phyloP scores from a whole-genome alignment of 371 early-diverging fungal genomes.

The Lichtheimia ramosa region DNA sequence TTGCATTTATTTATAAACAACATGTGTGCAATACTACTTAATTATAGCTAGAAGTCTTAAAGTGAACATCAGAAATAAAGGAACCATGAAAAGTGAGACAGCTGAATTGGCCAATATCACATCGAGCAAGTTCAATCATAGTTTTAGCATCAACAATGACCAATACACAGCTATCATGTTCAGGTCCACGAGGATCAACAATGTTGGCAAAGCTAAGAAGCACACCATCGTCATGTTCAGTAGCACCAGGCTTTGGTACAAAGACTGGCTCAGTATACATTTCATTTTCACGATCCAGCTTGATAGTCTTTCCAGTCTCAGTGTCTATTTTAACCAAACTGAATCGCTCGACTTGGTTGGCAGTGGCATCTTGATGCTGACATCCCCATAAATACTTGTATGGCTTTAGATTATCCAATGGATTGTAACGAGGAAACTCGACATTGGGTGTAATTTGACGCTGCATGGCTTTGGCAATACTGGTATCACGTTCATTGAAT shows the following conservation, averaged over 20 bases:
- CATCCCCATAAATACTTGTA: constrained; percentile 55
- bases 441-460: constrained; percentile 32
- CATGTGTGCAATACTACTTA: too few relatives aligned
- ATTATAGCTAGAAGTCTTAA: background rate
- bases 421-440: constrained; percentile 47
- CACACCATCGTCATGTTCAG: constrained; percentile 64
- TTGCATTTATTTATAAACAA: too few relatives aligned
- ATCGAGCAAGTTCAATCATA: constrained; percentile 52
- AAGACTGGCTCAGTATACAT: constrained; percentile 66
- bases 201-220: constrained; percentile 49
- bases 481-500: constrained; percentile 5
- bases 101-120: constrained; percentile 44
- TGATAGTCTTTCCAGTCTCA: constrained; percentile 11
- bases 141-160: constrained; percentile 54
- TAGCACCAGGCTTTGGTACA: constrained; percentile 47
- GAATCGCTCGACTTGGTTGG: constrained; percentile 13
- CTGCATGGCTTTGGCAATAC: constrained; percentile 11
- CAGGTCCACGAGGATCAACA: constrained; percentile 10
- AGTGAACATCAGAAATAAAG: constrained; percentile 20
- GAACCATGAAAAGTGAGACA: constrained; percentile 58
- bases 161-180: constrained; percentile 45
- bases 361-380: constrained; percentile 19
- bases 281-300: constrained; percentile 29
- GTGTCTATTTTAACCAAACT: constrained; percentile 49
- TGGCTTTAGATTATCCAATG: constrained; percentile 5